Conservation (phyloP, 768 basidiomycete genomes). For the Lentinula boryana region DNA sequence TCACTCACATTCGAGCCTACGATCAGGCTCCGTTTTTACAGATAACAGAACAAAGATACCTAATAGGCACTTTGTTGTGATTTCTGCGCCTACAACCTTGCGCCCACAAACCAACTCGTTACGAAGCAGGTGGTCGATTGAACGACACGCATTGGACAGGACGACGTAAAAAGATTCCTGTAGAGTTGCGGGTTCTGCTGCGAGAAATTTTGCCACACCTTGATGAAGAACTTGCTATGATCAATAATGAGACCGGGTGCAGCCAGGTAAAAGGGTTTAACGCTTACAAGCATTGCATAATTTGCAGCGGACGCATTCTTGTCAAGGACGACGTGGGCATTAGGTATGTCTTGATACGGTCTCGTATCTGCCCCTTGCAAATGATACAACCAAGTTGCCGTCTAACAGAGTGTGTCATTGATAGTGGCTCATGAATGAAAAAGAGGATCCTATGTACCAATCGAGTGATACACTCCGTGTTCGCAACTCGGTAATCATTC, state of each 20-base stretch:
- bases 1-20: not conserved
- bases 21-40: not conserved
- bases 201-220: slow-evolving; percentile 9
- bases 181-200: slow-evolving; percentile 13
- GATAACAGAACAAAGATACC: not conserved
- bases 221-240: slow-evolving; percentile 22
- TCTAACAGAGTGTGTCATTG: slow-evolving; percentile 25
- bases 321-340: not conserved
- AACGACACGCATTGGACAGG: slow-evolving; percentile 20
- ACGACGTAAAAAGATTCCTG: slow-evolving; percentile 17
- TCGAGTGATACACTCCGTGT: slow-evolving; percentile 41
- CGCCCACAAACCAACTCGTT: not conserved
- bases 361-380: slow-evolving; percentile 10
- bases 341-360: not conserved
- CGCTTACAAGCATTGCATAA: slow-evolving; percentile 21
- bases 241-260: not conserved
- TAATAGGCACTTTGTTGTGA: not conserved
- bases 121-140: slow-evolving; percentile 18
- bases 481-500: slow-evolving; percentile 44
- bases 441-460: slow-evolving; percentile 32
- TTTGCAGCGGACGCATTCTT: slow-evolving; percentile 11
- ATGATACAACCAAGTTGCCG: slow-evolving; percentile 47
- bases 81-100: not conserved
- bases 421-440: not conserved
- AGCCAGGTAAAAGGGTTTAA: too few relatives aligned